Conservation (phyloP, 306 rosid genomes). For the Prunus padus region DNA sequence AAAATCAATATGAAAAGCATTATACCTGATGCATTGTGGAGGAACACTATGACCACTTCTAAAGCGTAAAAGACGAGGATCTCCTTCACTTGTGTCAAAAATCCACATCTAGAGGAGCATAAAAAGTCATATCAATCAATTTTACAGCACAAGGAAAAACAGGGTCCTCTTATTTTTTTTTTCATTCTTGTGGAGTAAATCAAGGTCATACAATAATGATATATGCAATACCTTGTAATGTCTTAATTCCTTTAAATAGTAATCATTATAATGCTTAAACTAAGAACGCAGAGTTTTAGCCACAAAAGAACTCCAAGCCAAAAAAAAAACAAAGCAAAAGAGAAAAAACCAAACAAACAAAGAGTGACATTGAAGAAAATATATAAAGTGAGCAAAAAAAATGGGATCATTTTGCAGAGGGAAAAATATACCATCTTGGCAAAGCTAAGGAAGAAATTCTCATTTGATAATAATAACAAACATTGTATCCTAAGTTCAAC, state of each 20-base stretch:
- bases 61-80: constrained; percentile 84
- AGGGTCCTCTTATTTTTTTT: not conserved
- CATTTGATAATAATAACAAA: not conserved
- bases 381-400: not conserved
- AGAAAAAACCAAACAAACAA: not conserved
- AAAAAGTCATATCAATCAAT: constrained; percentile 14
- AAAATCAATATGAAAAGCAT: constrained; percentile 29
- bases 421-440: not conserved
- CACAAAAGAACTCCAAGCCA: not conserved
- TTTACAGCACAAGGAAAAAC: not conserved
- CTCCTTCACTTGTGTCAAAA: constrained; percentile 90
- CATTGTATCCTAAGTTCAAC: not conserved
- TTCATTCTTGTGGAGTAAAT: not conserved
- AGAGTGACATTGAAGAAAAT: not conserved
- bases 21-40: constrained; percentile 84
- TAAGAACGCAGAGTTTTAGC: not conserved
- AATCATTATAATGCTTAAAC: not conserved
- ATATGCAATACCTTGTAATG: not conserved
- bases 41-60: constrained; percentile 97
- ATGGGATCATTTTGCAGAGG: not conserved
- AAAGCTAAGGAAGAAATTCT: not conserved
- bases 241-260: not conserved
- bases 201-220: not conserved
- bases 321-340: not conserved
- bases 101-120: constrained; percentile 77